Evolutionary conservation across 495 filamentous ascomycete genomes (phyloP).

Genomic region (Aspergillus carlsbadensis): DNA sequence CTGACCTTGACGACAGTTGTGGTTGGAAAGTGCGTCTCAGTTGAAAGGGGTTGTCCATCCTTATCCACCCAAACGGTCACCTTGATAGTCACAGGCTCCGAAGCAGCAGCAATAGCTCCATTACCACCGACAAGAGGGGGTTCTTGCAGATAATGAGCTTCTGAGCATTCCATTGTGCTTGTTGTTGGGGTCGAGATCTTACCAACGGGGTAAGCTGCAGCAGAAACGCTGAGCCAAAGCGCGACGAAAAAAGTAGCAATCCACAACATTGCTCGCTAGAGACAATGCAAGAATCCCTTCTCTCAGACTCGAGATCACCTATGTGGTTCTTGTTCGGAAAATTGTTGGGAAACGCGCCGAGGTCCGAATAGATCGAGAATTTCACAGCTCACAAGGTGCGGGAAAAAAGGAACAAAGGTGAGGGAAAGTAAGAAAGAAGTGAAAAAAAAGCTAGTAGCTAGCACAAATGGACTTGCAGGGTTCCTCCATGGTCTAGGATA

Average conservation of each 20-base stretch:
- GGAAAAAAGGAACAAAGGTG: background rate
- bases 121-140: background rate
- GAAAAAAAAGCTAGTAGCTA: slow-evolving; percentile 4
- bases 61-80: slow-evolving; percentile 67
- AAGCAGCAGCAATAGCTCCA: slow-evolving; percentile 20
- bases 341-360: too few relatives aligned
- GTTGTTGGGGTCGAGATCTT: background rate
- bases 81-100: slow-evolving; percentile 28
- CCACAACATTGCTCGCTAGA: slow-evolving; percentile 15
- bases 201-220: slow-evolving; percentile 17
- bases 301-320: too few relatives aligned
- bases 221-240: slow-evolving; percentile 14
- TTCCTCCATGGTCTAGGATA: background rate
- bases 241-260: slow-evolving; percentile 5
- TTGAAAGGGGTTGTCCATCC: slow-evolving; percentile 50
- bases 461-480: slow-evolving; percentile 15
- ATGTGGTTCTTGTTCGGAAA: too few relatives aligned
- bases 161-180: background rate
- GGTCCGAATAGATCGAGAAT: too few relatives aligned
- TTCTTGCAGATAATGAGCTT: background rate
- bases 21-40: slow-evolving; percentile 18
- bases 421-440: background rate
- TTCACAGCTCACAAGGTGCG: background rate
- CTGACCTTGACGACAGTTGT: slow-evolving; percentile 2
- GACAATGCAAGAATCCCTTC: background rate